Evolutionary conservation across 805 yeast species (phyloP), one percentile per base, ranked within the genome.

Genomic region (Ogataea salicorniae): DNA sequence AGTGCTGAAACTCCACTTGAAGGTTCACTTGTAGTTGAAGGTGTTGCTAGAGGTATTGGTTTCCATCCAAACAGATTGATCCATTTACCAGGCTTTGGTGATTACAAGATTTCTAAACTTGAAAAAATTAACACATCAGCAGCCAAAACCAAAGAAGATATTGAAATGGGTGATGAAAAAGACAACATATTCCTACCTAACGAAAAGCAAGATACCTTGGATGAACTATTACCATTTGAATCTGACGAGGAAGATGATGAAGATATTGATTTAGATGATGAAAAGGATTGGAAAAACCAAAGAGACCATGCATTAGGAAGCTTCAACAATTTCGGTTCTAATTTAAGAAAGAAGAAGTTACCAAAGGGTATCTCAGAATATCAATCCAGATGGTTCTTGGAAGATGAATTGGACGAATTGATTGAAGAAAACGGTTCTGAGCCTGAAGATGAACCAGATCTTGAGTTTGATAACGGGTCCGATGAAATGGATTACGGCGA

Each of bases 21-120:
- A 31, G 74, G 74, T 4, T 52, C 61, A 6, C 62, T 90, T 36
- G 77, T 78, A 6, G 76, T 94, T 6, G 84, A 83, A 61, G 99
- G 99, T 43, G 77, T 81, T 5, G 89, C 87, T 5, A 79, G 99
- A 64, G 99, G 98, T 46, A 68, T 75, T 41, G 96, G 96, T 0
- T 83, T 94, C 67, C 79, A 81, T 54, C 79, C 86, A 2, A 81
- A 91, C 62, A 76, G 90, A 58, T 67, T 88, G 46, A 79, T 95
- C 36, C 96, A 92, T 62, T 70, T 95, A 33, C 96, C 96, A 4
- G 96, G 91, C 1, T 73, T 76, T 51, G 99, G 99, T 16, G 98
- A 94, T 65, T 90, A 80, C 70, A 89, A 84, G 64, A 66, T 94
- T 20, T 82, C 77, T 42, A 75, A 69, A 42, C 79, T 94, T 46